These are phyloP conservation scores for Luffa acutangula DNA, from an alignment of 306 rosid genomes.

Conservation along the genomic window DNA sequence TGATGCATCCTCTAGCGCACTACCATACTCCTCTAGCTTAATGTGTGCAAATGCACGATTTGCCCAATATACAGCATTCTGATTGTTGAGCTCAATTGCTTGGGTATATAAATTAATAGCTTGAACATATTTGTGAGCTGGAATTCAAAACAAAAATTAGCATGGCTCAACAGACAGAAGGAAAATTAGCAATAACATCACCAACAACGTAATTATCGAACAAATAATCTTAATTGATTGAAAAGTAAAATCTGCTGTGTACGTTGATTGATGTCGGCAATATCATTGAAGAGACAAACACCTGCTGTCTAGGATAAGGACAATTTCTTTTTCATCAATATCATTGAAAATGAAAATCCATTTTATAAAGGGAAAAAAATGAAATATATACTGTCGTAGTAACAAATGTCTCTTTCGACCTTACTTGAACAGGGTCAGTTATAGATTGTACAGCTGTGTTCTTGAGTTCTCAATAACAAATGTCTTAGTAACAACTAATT, in stretches of 20 bases:
- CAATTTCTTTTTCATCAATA: background rate
- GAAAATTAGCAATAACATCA: slow-evolving; percentile 1
- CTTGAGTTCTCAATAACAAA: background rate
- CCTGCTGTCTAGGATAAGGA: background rate
- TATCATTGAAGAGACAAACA: background rate
- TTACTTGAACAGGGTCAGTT: too few species aligned
- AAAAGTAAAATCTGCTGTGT: background rate
- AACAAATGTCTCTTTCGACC: background rate
- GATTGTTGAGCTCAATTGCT: slow-evolving; percentile 65
- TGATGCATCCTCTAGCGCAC: slow-evolving; percentile 93
- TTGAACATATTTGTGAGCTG: slow-evolving; percentile 81
- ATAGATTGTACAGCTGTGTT: too few species aligned
- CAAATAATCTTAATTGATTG: slow-evolving; percentile 3
- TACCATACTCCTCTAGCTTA: slow-evolving; percentile 91
- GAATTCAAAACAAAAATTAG: slow-evolving; percentile 28
- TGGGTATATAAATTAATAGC: slow-evolving; percentile 79
- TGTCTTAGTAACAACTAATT: background rate
- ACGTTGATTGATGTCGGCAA: background rate
- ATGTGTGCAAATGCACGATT: slow-evolving; percentile 95
- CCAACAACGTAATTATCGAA: background rate
- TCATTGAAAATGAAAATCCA: background rate
- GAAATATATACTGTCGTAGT: background rate
- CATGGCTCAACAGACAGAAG: slow-evolving; percentile 1
- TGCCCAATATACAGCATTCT: slow-evolving; percentile 84
- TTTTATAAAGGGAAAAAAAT: background rate